A percentile compares a stretch with the other conserved stretches of the same genome.
phyloP scores from a whole-genome alignment of 2,329 filamentous ascomycete genomes.

The Grosmannia penicillata region DNA sequence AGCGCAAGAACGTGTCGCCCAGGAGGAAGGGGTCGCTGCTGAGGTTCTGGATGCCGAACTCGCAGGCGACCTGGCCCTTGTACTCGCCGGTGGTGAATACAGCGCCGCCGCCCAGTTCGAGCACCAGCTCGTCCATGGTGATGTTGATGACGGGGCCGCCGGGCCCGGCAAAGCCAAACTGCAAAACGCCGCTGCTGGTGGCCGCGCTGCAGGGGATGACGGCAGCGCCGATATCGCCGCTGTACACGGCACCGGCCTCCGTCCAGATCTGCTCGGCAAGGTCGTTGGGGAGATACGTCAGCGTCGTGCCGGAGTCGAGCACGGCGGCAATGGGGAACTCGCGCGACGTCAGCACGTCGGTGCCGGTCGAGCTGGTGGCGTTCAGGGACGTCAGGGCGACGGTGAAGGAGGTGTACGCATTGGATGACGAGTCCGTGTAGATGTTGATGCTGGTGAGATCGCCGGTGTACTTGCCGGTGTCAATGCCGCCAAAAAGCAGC shows the following conservation, averaged over 20 bases:
- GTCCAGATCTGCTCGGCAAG: conserved; percentile 37
- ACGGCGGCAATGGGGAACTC: conserved; percentile 42
- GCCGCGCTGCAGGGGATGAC: conserved; percentile 35
- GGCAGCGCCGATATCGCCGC: conserved; percentile 20
- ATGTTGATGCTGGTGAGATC: conserved; percentile 47
- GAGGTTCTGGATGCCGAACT: conserved; percentile 42
- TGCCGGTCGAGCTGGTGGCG: conserved; percentile 33
- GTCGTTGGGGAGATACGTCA: conserved; percentile 53
- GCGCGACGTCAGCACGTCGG: conserved; percentile 27
- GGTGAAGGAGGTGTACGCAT: conserved; percentile 27
- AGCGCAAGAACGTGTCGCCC: conserved; percentile 44
- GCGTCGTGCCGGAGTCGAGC: conserved; percentile 61
- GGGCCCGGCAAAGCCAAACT: conserved; percentile 36
- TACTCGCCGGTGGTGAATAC: conserved; percentile 25
- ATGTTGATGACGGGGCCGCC: conserved; percentile 35
- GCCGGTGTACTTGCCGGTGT: conserved; percentile 58
- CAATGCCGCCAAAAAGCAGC: conserved; percentile 70
- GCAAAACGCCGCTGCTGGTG: conserved; percentile 30
- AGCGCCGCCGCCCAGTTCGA: conserved; percentile 23
- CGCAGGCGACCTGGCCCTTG: conserved; percentile 30
- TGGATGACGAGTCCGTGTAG: conserved; percentile 25
- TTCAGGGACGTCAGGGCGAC: conserved; percentile 32
- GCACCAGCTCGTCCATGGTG: conserved; percentile 40
- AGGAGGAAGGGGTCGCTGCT: conserved; percentile 28
- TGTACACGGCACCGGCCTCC: conserved; percentile 38